Evolutionary conservation across 148 eudicot genomes (phyloP), one percentile per base, ranked within the genome.

Genomic region (Dysphania ambrosioides): DNA sequence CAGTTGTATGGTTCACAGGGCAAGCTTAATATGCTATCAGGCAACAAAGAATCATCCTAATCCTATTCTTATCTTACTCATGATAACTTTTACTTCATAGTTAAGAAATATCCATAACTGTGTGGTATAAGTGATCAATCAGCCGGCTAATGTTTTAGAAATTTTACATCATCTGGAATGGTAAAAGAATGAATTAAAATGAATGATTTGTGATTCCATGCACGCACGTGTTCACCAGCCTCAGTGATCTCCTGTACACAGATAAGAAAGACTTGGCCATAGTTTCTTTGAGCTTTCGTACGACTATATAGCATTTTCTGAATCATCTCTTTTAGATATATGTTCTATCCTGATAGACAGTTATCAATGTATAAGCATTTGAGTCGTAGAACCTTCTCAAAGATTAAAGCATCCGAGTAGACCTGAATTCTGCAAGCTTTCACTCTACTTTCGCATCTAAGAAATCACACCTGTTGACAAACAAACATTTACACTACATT

Each of bases 391-490:
- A n/a, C n/a, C n/a, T n/a, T n/a, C n/a, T n/a, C n/a, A n/a, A n/a
- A n/a, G n/a, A n/a, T n/a, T n/a, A n/a, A 66, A 40, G 3, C 32
- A 11, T 38, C 66, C 21, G 44, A 51, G 13, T n/a, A 55, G 36
- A 40, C 57, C 21, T 1, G 58, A 9, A 47, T 34, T 51, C 34
- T 15, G 47, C 40, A 30, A 26, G 66, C 78, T 68, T 71, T 44
- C 49, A 47, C 66, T 44, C 35, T 60, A 29, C 51, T 68, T 70
- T 16, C 55, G 44, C 72, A 61, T 36, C 73, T 59, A 71, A 11
- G n/a, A 74, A 53, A 34, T 56, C 74, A 80, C 76, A 75, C 75
- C 82, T 79, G 79, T 76, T 53, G 57, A 55, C 79, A 75, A 36
- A 63, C 27, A 79, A 67, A 31, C 10, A 15, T 32, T 65, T 26